Evolutionary conservation across 208 protist species (phyloP), one percentile per base, ranked within the genome.

Genomic region (Trypanosoma melophagium): DNA sequence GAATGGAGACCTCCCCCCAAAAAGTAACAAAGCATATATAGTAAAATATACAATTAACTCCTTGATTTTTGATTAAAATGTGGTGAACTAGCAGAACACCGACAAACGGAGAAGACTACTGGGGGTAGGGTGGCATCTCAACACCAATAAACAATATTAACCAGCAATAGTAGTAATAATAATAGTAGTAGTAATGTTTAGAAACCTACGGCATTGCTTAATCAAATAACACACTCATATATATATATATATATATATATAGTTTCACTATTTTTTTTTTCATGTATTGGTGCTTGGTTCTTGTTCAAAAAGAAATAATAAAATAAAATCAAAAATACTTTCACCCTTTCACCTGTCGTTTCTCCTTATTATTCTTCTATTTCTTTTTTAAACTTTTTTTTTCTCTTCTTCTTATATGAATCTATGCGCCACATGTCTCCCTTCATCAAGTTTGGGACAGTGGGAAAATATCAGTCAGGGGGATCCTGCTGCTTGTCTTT

Each of bases 351-450:
- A 35, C 28, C 28, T 5, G 17, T 53, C 10, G 9, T 53, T 38
- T 42, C 10, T 3, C 31, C 31, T 42, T n/a, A 16, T 38, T 38
- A 9, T 44, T 59, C 40, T 12, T 59, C 31, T 35, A 35, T 35
- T 35, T 52, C n/a, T 51, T 74, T 21, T 74, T 74, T 45, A 68
- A 0, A 8, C 60, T 74, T 40, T 35, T 5, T 35, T 35, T 35
- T 1, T 35, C 5, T 35, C 5, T 35, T 35, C 5, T 35, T 35
- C 5, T 35, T 35, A 7, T 7, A 35, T 35, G 28, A 35, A 7
- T 35, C 28, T 35, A 35, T 35, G 28, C 28, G 28, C 28, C 28
- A 35, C 28, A 35, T 5, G 5, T 35, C 28, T 35, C 5, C 28
- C 28, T 1, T 35, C 5, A 35, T 35, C 3, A 35, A 35, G 28